Percentiles rank a stretch among this genome's conserved stretches.
Evolutionary conservation across 441 rosid genomes (phyloP).

Genomic region (Pelargonium australe): DNA sequence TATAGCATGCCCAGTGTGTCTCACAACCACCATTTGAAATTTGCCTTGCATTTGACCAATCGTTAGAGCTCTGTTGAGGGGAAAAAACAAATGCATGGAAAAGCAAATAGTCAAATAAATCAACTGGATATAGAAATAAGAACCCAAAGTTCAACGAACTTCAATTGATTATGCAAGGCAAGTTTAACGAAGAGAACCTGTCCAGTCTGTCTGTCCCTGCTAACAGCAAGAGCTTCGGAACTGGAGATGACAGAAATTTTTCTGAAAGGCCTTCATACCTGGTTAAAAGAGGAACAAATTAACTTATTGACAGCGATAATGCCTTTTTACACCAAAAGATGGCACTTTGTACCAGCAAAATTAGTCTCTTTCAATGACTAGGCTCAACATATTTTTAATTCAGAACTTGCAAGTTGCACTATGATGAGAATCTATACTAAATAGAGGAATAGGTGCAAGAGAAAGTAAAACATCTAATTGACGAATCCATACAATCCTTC

Average conservation of each 20-base stretch:
- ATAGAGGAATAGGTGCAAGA: too few relatives aligned
- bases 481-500: too few relatives aligned
- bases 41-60: constrained; percentile 99
- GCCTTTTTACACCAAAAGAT: background rate
- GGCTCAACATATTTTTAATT: background rate
- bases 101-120: background rate
- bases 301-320: constrained; percentile 17
- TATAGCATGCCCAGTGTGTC: constrained; percentile 95
- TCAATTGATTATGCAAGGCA: background rate
- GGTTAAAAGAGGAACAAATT: constrained; percentile 24
- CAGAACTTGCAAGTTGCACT: too few relatives aligned
- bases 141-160: background rate
- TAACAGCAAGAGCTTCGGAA: constrained; percentile 77
- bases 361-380: background rate
- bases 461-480: too few relatives aligned
- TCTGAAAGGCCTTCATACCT: constrained; percentile 98
- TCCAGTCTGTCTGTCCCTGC: constrained; percentile 93
- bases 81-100: constrained; percentile 2
- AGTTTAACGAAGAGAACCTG: constrained; percentile 38
- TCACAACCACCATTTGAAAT: constrained; percentile 93
- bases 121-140: background rate
- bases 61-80: constrained; percentile 62
- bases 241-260: constrained; percentile 70
- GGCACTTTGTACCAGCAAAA: background rate
- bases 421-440: too few relatives aligned